phyloP scores from a whole-genome alignment of 345 rosid species.

The Brassica incana region DNA sequence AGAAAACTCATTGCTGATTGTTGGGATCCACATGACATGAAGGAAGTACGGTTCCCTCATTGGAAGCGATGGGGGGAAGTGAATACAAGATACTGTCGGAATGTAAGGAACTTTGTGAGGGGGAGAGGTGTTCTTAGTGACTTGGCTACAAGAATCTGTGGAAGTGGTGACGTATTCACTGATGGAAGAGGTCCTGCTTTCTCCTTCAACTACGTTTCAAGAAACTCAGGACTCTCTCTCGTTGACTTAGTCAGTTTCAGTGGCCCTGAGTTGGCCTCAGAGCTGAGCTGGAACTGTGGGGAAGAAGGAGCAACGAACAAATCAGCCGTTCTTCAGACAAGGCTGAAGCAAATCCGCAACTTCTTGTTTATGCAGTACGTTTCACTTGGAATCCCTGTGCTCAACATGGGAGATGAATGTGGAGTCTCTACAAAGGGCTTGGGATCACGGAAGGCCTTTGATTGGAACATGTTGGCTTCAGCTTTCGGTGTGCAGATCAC shows the following conservation, averaged over 20 bases:
- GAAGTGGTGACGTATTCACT: conserved; percentile 80
- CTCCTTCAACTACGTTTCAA: conserved; percentile 71
- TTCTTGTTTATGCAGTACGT: conserved; percentile 69
- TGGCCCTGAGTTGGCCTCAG: conserved; percentile 50
- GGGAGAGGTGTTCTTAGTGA: conserved; percentile 70
- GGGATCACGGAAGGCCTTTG: conserved; percentile 53
- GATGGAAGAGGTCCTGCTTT: conserved; percentile 88
- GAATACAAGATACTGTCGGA: conserved; percentile 62
- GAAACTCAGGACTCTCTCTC: conserved; percentile 77
- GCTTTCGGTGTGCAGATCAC: conserved; percentile 70
- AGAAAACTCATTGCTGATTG: conserved; percentile 79
- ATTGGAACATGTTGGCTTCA: conserved; percentile 66
- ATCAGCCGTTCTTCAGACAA: conserved; percentile 66
- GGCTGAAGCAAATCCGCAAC: conserved; percentile 85
- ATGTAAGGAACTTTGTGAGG: conserved; percentile 69
- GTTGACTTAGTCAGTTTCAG: conserved; percentile 93
- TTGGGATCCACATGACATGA: conserved; percentile 59
- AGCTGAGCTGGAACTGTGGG: conserved; percentile 95
- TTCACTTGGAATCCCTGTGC: conserved; percentile 81
- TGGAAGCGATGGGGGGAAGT: conserved; percentile 93
- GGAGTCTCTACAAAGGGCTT: conserved; percentile 84
- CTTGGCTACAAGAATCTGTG: conserved; percentile 90
- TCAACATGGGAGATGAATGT: conserved; percentile 96
- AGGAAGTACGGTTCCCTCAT: conserved; percentile 65
- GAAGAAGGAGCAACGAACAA: conserved; percentile 86